Conservation (phyloP, 176 grass and related monocot genomes). For the Dactylis glomerata region DNA sequence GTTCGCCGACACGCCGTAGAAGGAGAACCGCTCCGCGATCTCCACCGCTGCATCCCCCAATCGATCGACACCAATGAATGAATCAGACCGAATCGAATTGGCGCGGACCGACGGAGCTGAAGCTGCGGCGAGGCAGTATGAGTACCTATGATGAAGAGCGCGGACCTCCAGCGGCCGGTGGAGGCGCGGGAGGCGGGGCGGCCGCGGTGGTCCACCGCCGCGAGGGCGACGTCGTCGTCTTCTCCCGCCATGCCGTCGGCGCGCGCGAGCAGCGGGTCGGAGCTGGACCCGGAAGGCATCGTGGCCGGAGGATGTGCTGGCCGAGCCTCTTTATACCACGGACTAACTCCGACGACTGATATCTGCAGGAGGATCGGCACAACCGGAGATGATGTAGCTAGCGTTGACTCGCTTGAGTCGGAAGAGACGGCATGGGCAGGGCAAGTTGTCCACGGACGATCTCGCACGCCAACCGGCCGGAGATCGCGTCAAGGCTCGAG, state of each 20-base stretch:
- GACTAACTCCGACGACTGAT: background rate
- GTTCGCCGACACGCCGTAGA: constrained; percentile 44
- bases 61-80: background rate
- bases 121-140: background rate
- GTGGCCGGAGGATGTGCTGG: background rate
- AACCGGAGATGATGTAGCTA: background rate
- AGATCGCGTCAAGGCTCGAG: background rate
- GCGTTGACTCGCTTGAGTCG: background rate
- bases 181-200: constrained; percentile 34
- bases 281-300: constrained; percentile 26
- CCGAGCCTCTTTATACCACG: background rate
- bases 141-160: constrained; percentile 65
- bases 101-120: background rate
- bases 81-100: background rate
- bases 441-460: background rate
- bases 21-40: constrained; percentile 49
- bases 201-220: constrained; percentile 49
- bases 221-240: background rate
- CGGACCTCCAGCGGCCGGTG: constrained; percentile 51
- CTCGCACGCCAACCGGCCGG: background rate
- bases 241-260: background rate
- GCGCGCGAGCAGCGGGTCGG: constrained; percentile 30
- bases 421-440: background rate
- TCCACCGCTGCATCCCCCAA: constrained; percentile 42
- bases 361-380: background rate